Conservation (phyloP, 305 asterid species). For the Euphrasia arctica region DNA sequence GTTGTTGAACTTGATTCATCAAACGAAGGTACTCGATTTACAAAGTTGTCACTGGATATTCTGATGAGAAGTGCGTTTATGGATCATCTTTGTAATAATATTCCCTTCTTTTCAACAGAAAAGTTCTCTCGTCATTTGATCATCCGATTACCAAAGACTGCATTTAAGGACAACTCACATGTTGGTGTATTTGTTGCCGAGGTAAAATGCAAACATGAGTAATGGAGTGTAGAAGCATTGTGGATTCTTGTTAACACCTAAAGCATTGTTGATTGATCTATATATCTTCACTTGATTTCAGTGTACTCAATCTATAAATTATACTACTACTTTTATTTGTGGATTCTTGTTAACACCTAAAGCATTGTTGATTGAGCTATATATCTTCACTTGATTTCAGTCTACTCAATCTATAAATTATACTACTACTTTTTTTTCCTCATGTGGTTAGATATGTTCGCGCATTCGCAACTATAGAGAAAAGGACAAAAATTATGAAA, state of each 20-base stretch:
- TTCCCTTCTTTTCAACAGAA: constrained; percentile 37
- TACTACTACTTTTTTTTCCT: constrained; percentile 13
- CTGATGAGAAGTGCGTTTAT: constrained; percentile 9
- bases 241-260: not conserved
- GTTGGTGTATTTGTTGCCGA: constrained; percentile 91
- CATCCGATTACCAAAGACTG: constrained; percentile 72
- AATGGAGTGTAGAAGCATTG: not conserved
- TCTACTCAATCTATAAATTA: constrained; percentile 13
- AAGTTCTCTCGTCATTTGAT: constrained; percentile 91
- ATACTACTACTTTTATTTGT: not conserved
- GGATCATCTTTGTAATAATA: constrained; percentile 14
- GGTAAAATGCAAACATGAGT: constrained; percentile 44
- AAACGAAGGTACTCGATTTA: constrained; percentile 54
- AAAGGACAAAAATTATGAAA: constrained; percentile 53
- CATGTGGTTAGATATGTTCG: constrained; percentile 66
- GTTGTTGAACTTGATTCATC: constrained; percentile 92
- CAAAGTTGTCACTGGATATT: not conserved
- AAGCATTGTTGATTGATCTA: not conserved
- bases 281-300: constrained; percentile 14
- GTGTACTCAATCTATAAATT: constrained; percentile 13
- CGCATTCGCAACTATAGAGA: constrained; percentile 58
- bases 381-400: constrained; percentile 14
- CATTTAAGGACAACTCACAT: constrained; percentile 91
- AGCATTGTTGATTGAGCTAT: not conserved
- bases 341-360: not conserved